Base-by-base conservation (phyloP, 2,329 filamentous ascomycete species). In the Waltergamsia citrina region DNA sequence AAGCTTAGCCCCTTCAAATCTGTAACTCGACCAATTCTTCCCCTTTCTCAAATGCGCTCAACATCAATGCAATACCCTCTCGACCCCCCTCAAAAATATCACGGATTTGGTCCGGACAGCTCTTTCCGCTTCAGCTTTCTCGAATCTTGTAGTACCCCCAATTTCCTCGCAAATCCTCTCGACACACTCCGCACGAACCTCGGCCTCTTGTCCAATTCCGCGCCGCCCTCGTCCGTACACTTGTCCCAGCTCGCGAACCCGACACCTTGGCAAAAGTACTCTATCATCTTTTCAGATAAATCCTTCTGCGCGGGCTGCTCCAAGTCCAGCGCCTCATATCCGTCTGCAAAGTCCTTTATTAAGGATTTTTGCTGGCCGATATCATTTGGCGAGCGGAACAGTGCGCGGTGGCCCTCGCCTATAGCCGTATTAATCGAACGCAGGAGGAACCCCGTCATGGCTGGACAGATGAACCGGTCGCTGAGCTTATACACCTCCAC, bases 401-500 rank as follows among this genome's bases (percentile, higher is more conserved):
- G 40, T 4, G 52, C 52, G 7, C 53, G 47, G 33, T 58, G 55
- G 4, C 50, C 48, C 34, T 57, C 49, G 4, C 43, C 43, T 9
- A 57, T 54, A 28, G 45, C 41, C 5, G 45, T 43, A 25, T 47
- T 35, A 31, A 57, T 52, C 35, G 51, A 57, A 7, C 40, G 32
- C n/a, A 42, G 29, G 18, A 58, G 50, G 17, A 49, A 57, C 0
- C 40, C 36, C 3, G 41, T 47, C 47, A 59, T 56, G 4, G 35
- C 23, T 1, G 36, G 33, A 34, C 53, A 54, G 11, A 57, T 35
- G 33, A 59, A 58, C 10, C 53, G 48, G 25, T 59, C 55, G 34
- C 55, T 57, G 8, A 59, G 47, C 42, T 57, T 58, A 38, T 49
- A 56, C 4, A 59, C 55, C 29, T 58, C 54, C 21, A 59, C 37